Conservation (phyloP, 73 alveolate genomes). For the Tetrahymena thermophila region DNA sequence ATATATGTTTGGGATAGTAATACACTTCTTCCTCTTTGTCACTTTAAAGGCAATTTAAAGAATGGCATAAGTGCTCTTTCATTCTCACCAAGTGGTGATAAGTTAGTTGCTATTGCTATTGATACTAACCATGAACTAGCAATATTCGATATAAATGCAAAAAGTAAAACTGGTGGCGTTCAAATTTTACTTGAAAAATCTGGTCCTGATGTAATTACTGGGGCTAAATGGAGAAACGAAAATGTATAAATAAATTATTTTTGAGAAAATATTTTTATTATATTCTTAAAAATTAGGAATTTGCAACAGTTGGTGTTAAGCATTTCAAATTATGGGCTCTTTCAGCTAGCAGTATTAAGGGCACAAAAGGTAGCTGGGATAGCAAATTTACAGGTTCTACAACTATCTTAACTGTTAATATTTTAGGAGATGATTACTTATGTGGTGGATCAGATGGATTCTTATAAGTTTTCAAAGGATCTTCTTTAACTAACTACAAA, state of each 20-base stretch:
- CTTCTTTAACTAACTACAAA: background rate
- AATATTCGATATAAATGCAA: slow-evolving; percentile 51
- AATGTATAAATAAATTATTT: slow-evolving; percentile 4
- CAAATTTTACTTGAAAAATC: slow-evolving; percentile 59
- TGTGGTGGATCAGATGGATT: slow-evolving; percentile 38
- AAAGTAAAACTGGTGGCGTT: slow-evolving; percentile 38
- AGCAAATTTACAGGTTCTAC: background rate
- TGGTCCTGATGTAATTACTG: slow-evolving; percentile 74
- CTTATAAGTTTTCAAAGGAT: slow-evolving; percentile 1
- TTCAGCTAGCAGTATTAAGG: background rate
- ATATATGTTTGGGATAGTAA: slow-evolving; percentile 90
- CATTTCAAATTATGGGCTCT: slow-evolving; percentile 46
- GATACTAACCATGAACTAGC: slow-evolving; percentile 76
- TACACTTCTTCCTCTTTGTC: slow-evolving; percentile 55
- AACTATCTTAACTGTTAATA: background rate
- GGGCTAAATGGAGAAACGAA: slow-evolving; percentile 41
- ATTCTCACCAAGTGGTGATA: slow-evolving; percentile 66
- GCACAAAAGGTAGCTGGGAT: background rate
- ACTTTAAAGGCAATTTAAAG: slow-evolving; percentile 46
- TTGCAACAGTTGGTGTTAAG: slow-evolving; percentile 57
- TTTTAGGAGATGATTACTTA: slow-evolving; percentile 18
- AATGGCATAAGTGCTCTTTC: slow-evolving; percentile 67
- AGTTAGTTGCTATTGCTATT: slow-evolving; percentile 63
- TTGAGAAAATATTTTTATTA: background rate
- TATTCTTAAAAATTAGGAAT: slow-evolving; percentile 51